phyloP scores from a whole-genome alignment of 306 rosid genomes.

The Trifolium fragiferum region DNA sequence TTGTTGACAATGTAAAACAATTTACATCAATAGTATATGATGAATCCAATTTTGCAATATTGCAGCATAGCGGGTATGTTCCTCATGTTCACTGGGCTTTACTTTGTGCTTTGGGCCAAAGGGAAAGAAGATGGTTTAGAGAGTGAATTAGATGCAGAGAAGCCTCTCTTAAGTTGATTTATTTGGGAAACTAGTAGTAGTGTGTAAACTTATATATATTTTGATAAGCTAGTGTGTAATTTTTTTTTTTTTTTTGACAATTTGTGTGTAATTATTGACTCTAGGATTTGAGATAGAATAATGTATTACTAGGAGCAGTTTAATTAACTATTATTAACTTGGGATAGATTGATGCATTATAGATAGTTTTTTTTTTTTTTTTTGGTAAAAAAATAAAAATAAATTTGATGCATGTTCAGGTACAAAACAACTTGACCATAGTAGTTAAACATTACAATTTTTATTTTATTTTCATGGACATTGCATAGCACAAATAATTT shows the following conservation, averaged over 20 bases:
- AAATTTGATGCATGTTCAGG: conserved; percentile 21
- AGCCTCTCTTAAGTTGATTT: conserved; percentile 76
- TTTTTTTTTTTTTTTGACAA: too few relatives aligned
- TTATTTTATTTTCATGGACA: neutral
- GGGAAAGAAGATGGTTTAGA: conserved; percentile 68
- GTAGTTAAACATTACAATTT: neutral
- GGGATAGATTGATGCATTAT: neutral
- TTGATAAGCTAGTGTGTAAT: neutral
- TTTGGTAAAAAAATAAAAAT: too few relatives aligned
- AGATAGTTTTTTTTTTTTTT: too few relatives aligned
- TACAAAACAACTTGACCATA: neutral
- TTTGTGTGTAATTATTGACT: conserved; percentile 5
- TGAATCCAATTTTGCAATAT: neutral
- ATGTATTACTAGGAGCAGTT: neutral
- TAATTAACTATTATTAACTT: neutral
- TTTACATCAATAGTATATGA: too few relatives aligned
- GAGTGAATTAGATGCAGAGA: conserved; percentile 68
- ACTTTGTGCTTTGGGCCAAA: conserved; percentile 91
- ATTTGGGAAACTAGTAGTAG: neutral
- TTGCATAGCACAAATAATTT: neutral
- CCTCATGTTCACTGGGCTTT: conserved; percentile 83
- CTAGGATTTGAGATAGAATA: neutral
- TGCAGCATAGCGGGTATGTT: conserved; percentile 80
- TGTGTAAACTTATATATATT: neutral
- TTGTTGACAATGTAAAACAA: too few relatives aligned